Base-by-base conservation (phyloP, 2,329 filamentous ascomycete species). In the Thielaviopsis populi region DNA sequence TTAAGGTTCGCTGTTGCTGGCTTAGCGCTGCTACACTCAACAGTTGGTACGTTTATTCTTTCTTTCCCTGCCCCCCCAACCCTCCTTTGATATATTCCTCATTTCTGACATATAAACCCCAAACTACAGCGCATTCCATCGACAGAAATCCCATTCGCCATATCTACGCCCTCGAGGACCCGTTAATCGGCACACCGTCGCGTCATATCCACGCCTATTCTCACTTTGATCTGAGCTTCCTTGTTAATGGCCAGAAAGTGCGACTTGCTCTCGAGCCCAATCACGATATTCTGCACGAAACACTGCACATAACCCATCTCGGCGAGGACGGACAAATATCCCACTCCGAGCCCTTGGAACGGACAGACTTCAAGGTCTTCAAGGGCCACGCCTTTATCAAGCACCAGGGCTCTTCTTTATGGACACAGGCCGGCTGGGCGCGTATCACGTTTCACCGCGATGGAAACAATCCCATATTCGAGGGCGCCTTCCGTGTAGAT, bases 261-360 rank as follows among this genome's bases (percentile, higher is more conserved):
- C 89, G 90, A 68, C 80, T 99, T 62, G 81, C 83, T 63, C 80
- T 99, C 59, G 85, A 94, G 72, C 94, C 94, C 3, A 97, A 97
- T 72, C 84, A 95, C 76, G 89, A 97, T 74, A 85, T 97, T 65
- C 79, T 99, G 56, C 82, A 86, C 63, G 81, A 90, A 17, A 85
- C 87, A 69, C 87, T 91, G 8, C 82, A 81, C 61, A 78, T 99
- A 59, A 82, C 85, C 46, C 86, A 90, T 71, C 74, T 96, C 50
- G 84, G 80, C 63, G 72, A 79, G 11, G 85, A 96, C 72, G 94
- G 94, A 62, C 78, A 80, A 59, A 75, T 95, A 43, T 77, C 75
- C 61, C 76, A 77, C 24, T 77, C 81, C n/a, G 88, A 95, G 71
- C 76, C 79, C 42, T 82, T 97, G 66, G 78, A 88, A 64, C 82